Percentiles rank a stretch among this genome's conserved stretches.
Conservation (phyloP, 495 filamentous ascomycete species). For the Annulohypoxylon nitens region DNA sequence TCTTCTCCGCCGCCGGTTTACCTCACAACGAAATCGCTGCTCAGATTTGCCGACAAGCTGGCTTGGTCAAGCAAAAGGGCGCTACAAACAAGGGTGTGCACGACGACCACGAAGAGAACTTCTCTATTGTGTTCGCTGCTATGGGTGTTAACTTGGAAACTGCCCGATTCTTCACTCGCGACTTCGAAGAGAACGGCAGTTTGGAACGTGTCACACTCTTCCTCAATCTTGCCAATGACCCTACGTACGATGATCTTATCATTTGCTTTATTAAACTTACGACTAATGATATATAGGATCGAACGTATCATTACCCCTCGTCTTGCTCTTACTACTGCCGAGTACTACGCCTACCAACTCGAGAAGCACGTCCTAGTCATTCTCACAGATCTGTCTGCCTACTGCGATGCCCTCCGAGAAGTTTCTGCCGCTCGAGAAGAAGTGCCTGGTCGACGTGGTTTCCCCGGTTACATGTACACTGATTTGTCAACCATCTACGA, state of each 20-base stretch:
- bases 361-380: conserved; percentile 99
- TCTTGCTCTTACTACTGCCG: conserved; percentile 96
- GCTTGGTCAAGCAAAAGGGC: conserved; percentile 84
- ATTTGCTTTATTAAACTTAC: neutral
- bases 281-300: conserved; percentile 71
- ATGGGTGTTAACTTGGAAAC: conserved; percentile 99
- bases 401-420: conserved; percentile 98
- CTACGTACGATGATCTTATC: conserved; percentile 75
- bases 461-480: conserved; percentile 99
- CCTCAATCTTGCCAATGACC: conserved; percentile 98
- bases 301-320: conserved; percentile 99
- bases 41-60: conserved; percentile 95
- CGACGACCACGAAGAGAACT: conserved; percentile 98
- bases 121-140: conserved; percentile 98
- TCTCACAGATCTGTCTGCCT: conserved; percentile 96
- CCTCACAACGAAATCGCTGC: conserved; percentile 99
- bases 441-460: conserved; percentile 99
- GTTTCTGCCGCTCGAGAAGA: conserved; percentile 98
- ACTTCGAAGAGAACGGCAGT: conserved; percentile 99
- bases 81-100: conserved; percentile 90
- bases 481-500: conserved; percentile 99
- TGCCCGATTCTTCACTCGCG: conserved; percentile 95
- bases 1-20: conserved; percentile 98
- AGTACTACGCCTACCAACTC: conserved; percentile 99
- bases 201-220: conserved; percentile 97